Percentiles rank a stretch among this genome's conserved stretches.
Conservation (phyloP, 495 filamentous ascomycete genomes). For the Hypoxylon fragiforme region DNA sequence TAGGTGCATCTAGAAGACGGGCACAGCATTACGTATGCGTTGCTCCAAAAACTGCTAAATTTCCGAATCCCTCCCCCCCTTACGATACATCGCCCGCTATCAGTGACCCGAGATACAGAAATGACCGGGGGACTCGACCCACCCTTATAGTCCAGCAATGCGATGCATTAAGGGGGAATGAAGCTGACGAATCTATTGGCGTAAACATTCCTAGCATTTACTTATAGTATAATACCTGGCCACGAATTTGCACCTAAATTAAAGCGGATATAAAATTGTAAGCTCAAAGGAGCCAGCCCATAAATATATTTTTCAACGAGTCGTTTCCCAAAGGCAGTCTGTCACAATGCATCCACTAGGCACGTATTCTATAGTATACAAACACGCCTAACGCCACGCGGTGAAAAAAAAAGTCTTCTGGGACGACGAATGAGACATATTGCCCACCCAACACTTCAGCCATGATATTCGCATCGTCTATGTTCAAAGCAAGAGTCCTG, state of each 20-base stretch:
- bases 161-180: not conserved
- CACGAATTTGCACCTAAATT: no score
- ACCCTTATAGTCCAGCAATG: no score
- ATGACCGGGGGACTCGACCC: constrained; percentile 4
- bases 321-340: not conserved
- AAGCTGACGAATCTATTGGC: constrained; percentile 25
- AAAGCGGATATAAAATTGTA: no score
- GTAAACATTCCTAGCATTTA: not conserved
- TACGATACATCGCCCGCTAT: constrained; percentile 17
- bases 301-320: constrained; percentile 7
- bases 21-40: not conserved
- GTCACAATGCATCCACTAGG: not conserved
- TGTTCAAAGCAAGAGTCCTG: no score
- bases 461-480: no score
- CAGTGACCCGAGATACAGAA: constrained; percentile 20
- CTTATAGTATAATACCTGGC: not conserved
- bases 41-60: constrained; percentile 4
- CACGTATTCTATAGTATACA: constrained; percentile 10
- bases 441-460: no score
- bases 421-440: not conserved
- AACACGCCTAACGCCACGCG: constrained; percentile 26
- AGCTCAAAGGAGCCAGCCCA: constrained; percentile 36
- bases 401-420: not conserved
- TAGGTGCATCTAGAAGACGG: not conserved
- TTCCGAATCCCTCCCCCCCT: constrained; percentile 12